A percentile compares a stretch with the other conserved stretches of the same genome.
phyloP scores from a whole-genome alignment of 2,329 filamentous ascomycete species.

The Pezicula carpinea region DNA sequence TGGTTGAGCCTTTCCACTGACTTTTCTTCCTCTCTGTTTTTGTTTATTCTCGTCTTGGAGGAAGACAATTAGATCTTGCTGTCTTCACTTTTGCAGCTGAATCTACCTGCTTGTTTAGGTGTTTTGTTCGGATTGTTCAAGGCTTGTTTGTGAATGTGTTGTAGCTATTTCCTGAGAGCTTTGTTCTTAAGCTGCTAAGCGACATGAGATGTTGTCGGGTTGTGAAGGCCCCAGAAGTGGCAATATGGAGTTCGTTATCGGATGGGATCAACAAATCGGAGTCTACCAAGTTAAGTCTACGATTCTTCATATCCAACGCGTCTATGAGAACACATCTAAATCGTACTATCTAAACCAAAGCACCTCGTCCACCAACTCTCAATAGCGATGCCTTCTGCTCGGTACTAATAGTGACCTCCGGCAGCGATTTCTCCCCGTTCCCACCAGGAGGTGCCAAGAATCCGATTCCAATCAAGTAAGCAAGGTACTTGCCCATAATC shows the following conservation, averaged over 20 bases:
- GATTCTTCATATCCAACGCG: neutral
- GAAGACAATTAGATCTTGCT: neutral
- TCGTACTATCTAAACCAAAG: neutral
- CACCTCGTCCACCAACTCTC: conserved; percentile 21
- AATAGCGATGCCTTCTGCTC: conserved; percentile 17
- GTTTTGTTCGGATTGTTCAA: no score
- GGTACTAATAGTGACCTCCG: conserved; percentile 5
- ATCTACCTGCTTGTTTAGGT: no score
- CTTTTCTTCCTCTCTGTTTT: no score
- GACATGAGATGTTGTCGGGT: neutral
- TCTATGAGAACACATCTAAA: neutral
- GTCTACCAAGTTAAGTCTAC: no score
- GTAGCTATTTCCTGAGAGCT: no score
- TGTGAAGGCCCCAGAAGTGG: no score
- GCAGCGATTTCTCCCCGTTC: conserved; percentile 24
- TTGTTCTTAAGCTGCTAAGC: neutral
- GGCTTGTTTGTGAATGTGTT: no score
- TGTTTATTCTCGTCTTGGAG: no score
- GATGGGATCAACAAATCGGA: no score
- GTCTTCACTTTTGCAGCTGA: no score
- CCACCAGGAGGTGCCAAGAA: conserved; percentile 20
- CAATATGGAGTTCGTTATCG: no score
- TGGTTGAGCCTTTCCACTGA: no score
- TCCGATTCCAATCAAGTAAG: conserved; percentile 25
- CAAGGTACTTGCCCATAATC: conserved; percentile 26